A percentile compares a stretch with the other conserved stretches of the same genome.
These are phyloP conservation scores for Diaporthe sp. DNA, from an alignment of 2,329 filamentous ascomycete genomes.

Conservation along the genomic window DNA sequence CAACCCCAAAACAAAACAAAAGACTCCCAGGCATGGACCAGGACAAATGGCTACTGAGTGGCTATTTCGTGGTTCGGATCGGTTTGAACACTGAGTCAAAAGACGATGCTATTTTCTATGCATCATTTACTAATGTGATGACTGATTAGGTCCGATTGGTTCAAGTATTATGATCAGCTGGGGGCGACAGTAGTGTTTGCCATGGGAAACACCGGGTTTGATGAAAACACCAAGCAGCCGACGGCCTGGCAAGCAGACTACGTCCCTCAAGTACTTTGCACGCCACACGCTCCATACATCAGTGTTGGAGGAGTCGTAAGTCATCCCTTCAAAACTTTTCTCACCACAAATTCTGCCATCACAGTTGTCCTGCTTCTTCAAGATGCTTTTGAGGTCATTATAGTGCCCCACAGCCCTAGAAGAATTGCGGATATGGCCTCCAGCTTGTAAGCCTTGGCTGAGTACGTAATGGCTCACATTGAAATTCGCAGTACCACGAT, in stretches of 20 bases:
- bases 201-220: not conserved
- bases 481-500: constrained; percentile 23
- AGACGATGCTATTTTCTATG: not conserved
- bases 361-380: not conserved
- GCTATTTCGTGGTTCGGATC: not conserved
- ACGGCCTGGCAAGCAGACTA: not conserved
- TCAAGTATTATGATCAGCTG: not conserved
- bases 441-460: not conserved
- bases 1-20: too few relatives aligned
- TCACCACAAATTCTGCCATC: not conserved
- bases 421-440: not conserved
- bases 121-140: not conserved
- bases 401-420: not conserved
- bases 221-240: not conserved
- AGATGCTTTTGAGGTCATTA: not conserved
- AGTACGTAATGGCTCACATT: not conserved
- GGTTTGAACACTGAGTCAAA: not conserved
- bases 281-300: not conserved
- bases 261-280: not conserved
- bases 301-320: constrained; percentile 22
- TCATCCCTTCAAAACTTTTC: not conserved
- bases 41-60: too few relatives aligned
- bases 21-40: too few relatives aligned
- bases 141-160: not conserved
- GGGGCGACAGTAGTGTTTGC: constrained; percentile 15